Percentiles rank a stretch among this genome's conserved stretches.
phyloP scores from a whole-genome alignment of 352 stramenopile species.

The Phytopythium cucurbitacearum region DNA sequence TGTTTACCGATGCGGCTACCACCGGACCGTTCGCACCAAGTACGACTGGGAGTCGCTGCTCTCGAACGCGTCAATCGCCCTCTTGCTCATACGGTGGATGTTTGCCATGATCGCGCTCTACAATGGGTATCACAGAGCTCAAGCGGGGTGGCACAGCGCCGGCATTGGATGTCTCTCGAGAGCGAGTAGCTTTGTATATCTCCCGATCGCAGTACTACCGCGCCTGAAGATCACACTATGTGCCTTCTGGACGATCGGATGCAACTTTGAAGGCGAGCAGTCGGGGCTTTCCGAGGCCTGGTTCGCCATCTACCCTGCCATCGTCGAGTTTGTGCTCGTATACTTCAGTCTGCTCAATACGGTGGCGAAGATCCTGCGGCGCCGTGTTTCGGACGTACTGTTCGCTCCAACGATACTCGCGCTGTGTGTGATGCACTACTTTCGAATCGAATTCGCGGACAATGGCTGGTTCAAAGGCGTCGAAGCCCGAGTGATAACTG shows the following conservation, averaged over 20 bases:
- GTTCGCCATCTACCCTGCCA: constrained; percentile 30
- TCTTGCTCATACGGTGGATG: constrained; percentile 2
- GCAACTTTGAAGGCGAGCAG: constrained; percentile 31
- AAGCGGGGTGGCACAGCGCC: constrained; percentile 8
- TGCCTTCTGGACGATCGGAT: constrained; percentile 22
- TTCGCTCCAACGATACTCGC: constrained; percentile 23
- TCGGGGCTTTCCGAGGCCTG: constrained; percentile 19
- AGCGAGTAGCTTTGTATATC: constrained; percentile 15
- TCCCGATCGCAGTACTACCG: constrained; percentile 17
- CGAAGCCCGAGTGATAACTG: constrained; percentile 15
- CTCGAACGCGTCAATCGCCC: neutral
- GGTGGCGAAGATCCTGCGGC: constrained; percentile 15
- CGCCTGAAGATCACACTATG: constrained; percentile 18
- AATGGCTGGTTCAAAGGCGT: constrained; percentile 9
- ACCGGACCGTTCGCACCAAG: neutral
- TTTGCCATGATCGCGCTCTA: constrained; percentile 4
- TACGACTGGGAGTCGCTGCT: constrained; percentile 3
- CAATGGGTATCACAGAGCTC: neutral
- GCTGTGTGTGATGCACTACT: constrained; percentile 21
- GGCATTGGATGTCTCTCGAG: constrained; percentile 18
- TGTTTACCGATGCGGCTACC: neutral
- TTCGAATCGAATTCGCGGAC: constrained; percentile 9
- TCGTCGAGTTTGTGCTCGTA: constrained; percentile 17
- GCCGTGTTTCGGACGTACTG: constrained; percentile 21
- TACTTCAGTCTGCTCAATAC: constrained; percentile 35